Percentiles rank a stretch among this genome's conserved stretches.
Conservation (phyloP, 2,329 filamentous ascomycete species). For the Taxawa tesnikishii region DNA sequence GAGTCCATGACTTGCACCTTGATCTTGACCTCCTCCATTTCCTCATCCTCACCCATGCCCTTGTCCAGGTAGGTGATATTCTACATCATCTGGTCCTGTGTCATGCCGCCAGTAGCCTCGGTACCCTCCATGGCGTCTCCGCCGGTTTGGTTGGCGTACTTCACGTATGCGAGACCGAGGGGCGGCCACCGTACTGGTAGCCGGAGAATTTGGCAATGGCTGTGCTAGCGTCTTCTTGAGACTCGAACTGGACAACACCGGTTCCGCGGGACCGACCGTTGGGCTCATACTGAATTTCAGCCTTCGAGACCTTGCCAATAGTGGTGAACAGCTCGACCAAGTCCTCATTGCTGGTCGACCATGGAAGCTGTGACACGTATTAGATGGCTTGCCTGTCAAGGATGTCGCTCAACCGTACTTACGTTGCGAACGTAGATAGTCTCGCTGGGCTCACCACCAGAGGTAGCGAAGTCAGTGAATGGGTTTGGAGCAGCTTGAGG, state of each 20-base stretch:
- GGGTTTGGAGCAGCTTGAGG: constrained; percentile 60
- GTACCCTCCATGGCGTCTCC: constrained; percentile 68
- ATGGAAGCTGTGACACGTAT: constrained; percentile 58
- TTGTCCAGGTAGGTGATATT: background rate
- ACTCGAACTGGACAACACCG: constrained; percentile 92
- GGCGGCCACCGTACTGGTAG: constrained; percentile 92
- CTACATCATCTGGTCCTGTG: constrained; percentile 98
- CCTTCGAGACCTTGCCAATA: constrained; percentile 94
- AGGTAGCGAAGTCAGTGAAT: constrained; percentile 85
- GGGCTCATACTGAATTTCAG: constrained; percentile 98
- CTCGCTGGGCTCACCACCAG: constrained; percentile 71
- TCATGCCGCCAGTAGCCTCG: constrained; percentile 55
- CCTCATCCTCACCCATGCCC: no score
- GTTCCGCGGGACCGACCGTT: constrained; percentile 91
- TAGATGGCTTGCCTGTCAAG: constrained; percentile 13
- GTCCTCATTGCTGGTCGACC: constrained; percentile 98
- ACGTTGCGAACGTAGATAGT: constrained; percentile 95
- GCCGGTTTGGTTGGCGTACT: constrained; percentile 64
- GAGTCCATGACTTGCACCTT: no score
- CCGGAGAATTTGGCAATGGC: constrained; percentile 95
- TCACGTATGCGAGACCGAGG: constrained; percentile 90
- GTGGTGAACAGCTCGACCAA: constrained; percentile 93
- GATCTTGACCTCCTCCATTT: no score
- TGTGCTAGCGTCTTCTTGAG: constrained; percentile 72
- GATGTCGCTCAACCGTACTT: constrained; percentile 31